Evolutionary conservation across 768 basidiomycete species (phyloP).

Genomic region (Macrolepiota dolichaula): DNA sequence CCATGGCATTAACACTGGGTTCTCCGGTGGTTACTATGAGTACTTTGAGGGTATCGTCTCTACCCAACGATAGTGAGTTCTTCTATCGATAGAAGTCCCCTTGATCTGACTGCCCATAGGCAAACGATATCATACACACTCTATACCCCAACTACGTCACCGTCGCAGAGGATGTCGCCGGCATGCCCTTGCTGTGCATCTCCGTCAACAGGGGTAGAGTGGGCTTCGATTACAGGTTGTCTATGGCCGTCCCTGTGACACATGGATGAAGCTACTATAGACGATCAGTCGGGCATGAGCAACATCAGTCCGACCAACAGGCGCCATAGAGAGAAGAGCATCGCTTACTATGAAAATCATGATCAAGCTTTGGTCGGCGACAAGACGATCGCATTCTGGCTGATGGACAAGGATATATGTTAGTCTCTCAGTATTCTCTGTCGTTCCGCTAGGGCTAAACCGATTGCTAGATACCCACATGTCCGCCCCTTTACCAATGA

Average conservation of each 20-base stretch:
- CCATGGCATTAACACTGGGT: constrained; percentile 96
- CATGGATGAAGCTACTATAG: constrained; percentile 98
- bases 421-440: constrained; percentile 26
- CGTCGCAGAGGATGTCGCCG: constrained; percentile 98
- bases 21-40: constrained; percentile 97
- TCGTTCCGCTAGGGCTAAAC: background rate
- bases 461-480: constrained; percentile 76
- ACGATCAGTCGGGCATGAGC: constrained; percentile 85
- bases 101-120: constrained; percentile 42
- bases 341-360: constrained; percentile 93
- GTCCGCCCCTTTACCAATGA: constrained; percentile 82
- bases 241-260: constrained; percentile 98
- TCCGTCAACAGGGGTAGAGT: constrained; percentile 81
- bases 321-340: constrained; percentile 83
- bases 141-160: constrained; percentile 81
- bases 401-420: constrained; percentile 99
- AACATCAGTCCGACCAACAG: constrained; percentile 90
- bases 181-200: constrained; percentile 92
- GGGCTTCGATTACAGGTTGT: constrained; percentile 96
- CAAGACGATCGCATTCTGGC: constrained; percentile 98
- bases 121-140: constrained; percentile 84
- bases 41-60: constrained; percentile 93
- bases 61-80: constrained; percentile 92
- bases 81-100: background rate
- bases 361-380: constrained; percentile 98